Conservation (phyloP, 2,329 filamentous ascomycete species). For the Alternaria hordeiaustralica region DNA sequence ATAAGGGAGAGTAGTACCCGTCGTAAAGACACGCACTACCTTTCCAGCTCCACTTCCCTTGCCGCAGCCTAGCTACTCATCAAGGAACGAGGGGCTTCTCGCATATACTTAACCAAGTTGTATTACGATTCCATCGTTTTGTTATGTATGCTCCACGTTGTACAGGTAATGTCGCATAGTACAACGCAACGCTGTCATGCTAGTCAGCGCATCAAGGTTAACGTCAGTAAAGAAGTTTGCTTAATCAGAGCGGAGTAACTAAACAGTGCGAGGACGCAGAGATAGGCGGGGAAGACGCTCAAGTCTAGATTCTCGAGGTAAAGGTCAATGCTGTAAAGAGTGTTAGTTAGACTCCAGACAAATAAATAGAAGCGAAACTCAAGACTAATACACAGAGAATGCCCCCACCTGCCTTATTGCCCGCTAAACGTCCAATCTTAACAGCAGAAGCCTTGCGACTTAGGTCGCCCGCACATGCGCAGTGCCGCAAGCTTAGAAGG, state of each 20-base stretch:
- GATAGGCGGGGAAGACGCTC: background rate
- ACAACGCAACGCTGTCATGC: fast-evolving
- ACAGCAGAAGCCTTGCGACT: background rate
- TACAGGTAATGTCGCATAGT: background rate
- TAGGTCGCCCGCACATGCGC: too few relatives aligned
- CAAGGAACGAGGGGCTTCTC: background rate
- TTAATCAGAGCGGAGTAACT: background rate
- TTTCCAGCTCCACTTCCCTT: background rate
- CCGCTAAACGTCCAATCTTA: too few relatives aligned
- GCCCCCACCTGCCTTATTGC: too few relatives aligned
- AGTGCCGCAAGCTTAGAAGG: background rate
- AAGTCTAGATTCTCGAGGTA: background rate
- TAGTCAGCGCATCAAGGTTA: background rate
- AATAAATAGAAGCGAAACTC: background rate
- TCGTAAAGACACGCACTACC: background rate
- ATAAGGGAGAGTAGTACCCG: background rate
- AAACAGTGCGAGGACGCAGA: background rate
- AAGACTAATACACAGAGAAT: too few relatives aligned
- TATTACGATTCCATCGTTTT: background rate
- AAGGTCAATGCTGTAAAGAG: background rate
- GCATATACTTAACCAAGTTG: background rate
- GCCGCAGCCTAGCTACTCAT: background rate
- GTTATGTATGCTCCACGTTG: background rate
- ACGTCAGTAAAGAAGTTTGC: background rate
- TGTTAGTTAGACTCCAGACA: background rate